Conservation (phyloP, 2,329 filamentous ascomycete genomes). For the Pseudocercospora eumusae region DNA sequence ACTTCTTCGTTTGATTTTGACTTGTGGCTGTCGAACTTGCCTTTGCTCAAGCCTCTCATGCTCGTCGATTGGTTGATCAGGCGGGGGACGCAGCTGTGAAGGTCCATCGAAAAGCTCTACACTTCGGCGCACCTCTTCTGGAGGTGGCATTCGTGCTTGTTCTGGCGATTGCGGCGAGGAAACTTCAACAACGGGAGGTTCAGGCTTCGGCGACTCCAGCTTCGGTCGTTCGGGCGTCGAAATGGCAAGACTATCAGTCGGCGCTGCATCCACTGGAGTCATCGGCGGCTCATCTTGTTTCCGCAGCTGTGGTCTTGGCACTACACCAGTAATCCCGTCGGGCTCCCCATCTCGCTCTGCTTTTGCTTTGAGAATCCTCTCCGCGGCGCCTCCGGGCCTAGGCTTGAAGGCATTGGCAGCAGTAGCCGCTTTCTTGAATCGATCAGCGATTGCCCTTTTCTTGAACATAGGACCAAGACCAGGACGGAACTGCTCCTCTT, state of each 20-base stretch:
- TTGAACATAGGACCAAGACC: conserved; percentile 91
- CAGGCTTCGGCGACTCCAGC: conserved; percentile 13
- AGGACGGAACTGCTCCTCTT: conserved; percentile 59
- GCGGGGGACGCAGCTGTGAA: conserved; percentile 19
- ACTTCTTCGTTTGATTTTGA: conserved; percentile 57
- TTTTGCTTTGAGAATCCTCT: conserved; percentile 61
- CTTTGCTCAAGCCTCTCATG: conserved; percentile 31
- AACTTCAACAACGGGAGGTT: conserved; percentile 30
- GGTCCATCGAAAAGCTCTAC: conserved; percentile 34
- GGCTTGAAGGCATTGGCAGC: conserved; percentile 79
- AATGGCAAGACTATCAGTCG: conserved; percentile 3
- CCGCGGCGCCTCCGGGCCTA: conserved; percentile 80
- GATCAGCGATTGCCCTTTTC: conserved; percentile 69
- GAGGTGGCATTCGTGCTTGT: conserved; percentile 10
- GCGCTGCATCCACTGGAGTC: conserved; percentile 16
- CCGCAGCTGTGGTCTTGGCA: conserved; percentile 66
- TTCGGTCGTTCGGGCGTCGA: conserved; percentile 4
- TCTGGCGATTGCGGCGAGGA: conserved; percentile 36
- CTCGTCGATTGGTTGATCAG: conserved; percentile 15
- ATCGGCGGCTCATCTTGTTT: conserved; percentile 25
- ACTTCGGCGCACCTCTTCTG: conserved; percentile 13
- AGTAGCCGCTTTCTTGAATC: conserved; percentile 77
- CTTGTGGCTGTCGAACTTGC: conserved; percentile 32
- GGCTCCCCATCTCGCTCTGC: conserved; percentile 66
- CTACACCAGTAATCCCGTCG: conserved; percentile 86